phyloP scores from a whole-genome alignment of 2,329 filamentous ascomycete species.

The Colletotrichum sp. region DNA sequence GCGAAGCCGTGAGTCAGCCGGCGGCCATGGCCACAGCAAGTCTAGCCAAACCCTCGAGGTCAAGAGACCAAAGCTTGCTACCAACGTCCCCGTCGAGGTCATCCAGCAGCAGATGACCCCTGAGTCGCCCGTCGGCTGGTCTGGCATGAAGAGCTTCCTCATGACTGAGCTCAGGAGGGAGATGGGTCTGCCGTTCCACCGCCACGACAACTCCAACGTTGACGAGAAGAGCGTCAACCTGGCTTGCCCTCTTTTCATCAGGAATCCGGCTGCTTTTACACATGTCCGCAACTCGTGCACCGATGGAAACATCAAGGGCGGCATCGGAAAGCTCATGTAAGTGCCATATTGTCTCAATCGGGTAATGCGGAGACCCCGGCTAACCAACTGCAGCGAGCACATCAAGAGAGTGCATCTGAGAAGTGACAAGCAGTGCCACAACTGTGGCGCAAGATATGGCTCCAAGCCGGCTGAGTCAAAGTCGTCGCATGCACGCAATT shows the following conservation, averaged over 20 bases:
- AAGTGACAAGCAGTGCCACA: constrained; percentile 18
- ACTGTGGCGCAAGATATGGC: constrained; percentile 13
- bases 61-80: constrained; percentile 14
- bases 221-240: constrained; percentile 20
- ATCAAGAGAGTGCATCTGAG: constrained; percentile 19
- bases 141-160: constrained; percentile 18
- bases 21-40: neutral
- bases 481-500: constrained; percentile 12
- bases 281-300: constrained; percentile 17
- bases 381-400: constrained; percentile 11
- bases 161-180: constrained; percentile 17
- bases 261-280: constrained; percentile 10
- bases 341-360: neutral
- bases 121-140: neutral
- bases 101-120: constrained; percentile 5
- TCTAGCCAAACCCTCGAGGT: neutral
- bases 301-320: constrained; percentile 19
- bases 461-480: constrained; percentile 18
- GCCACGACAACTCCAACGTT: neutral
- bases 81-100: constrained; percentile 9
- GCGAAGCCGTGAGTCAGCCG: constrained; percentile 15
- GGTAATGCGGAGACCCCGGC: neutral
- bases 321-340: constrained; percentile 20
- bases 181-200: constrained; percentile 9
- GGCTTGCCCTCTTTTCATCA: constrained; percentile 18